Base-by-base conservation (phyloP, 2,329 filamentous ascomycete species). In the Trichoderma koningiopsis region DNA sequence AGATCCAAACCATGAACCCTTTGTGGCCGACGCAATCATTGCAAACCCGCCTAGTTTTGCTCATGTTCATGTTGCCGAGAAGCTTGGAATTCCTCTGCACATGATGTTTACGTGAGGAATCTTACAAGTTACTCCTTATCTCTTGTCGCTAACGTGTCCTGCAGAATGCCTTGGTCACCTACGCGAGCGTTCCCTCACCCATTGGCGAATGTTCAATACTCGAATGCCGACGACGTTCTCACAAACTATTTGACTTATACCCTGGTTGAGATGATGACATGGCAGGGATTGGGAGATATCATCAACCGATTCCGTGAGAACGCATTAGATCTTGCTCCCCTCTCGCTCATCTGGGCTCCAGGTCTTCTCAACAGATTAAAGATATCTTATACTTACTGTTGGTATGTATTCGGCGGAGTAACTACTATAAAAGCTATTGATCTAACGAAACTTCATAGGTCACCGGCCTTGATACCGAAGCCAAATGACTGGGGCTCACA, bases 321-420 rank as follows among this genome's bases (percentile, higher is more conserved):
- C 70, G 87, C 87, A 16, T 84, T 97, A 1, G 91, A 91, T 31
- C 82, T 97, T 0, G 91, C 96, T 56, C 87, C 91, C 0, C 85
- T 97, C 53, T 93, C 91, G 71, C 83, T 93, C 8, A 89, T 96
- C 60, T 95, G 91, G 87, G 94, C 92, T 2, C 93, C 94, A 10
- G 92, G 91, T 4, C 87, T 97, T 77, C 83, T 96, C 16, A 89
- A 88, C 56, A 88, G 92, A 37, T 82, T 97, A 37, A 87, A 87
- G 58, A 86, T 97, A 19, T 93, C 94, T 0, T 93, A 92, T 74
- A 97, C 94, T 0, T 98, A 97, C 76, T 96, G 94, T 79, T 97
- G 94, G 94, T 81, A 66, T 70, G 78, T 70, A 33, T 24, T 13
- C 11, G 35, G 13, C 16, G 1, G 19, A 37, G 11, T 0, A 10